Evolutionary conservation across 1,139 yeast genomes (phyloP).

Genomic region (Pichia terricola): DNA sequence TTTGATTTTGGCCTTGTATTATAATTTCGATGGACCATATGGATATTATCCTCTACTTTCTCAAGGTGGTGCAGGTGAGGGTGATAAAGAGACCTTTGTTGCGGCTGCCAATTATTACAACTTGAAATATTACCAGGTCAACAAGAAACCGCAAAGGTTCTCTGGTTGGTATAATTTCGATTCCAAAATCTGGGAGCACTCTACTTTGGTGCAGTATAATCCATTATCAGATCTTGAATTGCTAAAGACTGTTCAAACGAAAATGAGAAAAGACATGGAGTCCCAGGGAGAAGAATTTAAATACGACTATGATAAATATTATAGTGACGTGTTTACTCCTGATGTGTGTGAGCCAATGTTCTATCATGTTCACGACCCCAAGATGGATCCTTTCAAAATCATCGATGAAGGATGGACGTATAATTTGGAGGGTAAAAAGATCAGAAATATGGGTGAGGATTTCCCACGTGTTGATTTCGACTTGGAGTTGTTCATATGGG

Average conservation of each 20-base stretch:
- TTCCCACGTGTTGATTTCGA: conserved; percentile 19
- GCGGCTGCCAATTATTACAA: conserved; percentile 48
- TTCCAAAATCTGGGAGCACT: conserved; percentile 16
- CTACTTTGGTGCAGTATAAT: conserved; percentile 55
- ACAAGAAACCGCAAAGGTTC: conserved; percentile 24
- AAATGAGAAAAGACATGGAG: conserved; percentile 12
- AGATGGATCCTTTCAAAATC: conserved; percentile 21
- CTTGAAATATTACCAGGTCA: conserved; percentile 46
- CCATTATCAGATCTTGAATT: conserved; percentile 46
- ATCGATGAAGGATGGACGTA: conserved; percentile 15
- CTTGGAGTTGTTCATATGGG: conserved; percentile 21
- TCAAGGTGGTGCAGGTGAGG: conserved; percentile 55
- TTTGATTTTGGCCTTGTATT: conserved; percentile 43
- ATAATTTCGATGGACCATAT: conserved; percentile 45
- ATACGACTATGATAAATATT: conserved; percentile 19
- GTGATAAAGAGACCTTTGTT: conserved; percentile 55
- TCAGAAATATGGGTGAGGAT: conserved; percentile 21
- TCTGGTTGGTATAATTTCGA: conserved; percentile 25
- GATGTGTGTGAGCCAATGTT: conserved; percentile 19
- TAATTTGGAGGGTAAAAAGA: conserved; percentile 12
- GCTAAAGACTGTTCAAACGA: conserved; percentile 14
- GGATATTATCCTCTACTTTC: conserved; percentile 44
- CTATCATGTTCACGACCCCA: conserved; percentile 25
- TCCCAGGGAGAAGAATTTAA: conserved; percentile 12
- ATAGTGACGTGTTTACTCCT: conserved; percentile 14